These are phyloP conservation scores for Lodderomyces theae DNA, from an alignment of 1,139 yeast genomes.

Conservation along the genomic window DNA sequence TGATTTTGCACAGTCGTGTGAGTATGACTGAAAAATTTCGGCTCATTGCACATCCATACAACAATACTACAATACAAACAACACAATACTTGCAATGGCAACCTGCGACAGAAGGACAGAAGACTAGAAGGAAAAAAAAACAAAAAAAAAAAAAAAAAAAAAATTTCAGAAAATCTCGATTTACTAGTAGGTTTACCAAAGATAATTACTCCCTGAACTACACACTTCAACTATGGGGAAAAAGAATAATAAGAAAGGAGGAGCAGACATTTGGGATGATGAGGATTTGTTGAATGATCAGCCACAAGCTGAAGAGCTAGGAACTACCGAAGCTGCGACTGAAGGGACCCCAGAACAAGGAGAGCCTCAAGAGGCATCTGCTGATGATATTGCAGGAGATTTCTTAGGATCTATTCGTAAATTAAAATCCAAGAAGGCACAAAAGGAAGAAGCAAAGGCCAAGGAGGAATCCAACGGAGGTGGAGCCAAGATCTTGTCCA, in stretches of 20 bases:
- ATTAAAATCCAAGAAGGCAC: conserved; percentile 73
- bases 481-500: conserved; percentile 77
- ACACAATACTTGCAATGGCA: too few species aligned
- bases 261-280: conserved; percentile 75
- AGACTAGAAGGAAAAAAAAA: neutral
- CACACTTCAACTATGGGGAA: conserved; percentile 33
- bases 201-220: neutral
- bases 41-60: neutral
- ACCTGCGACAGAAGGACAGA: neutral
- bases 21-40: conserved; percentile 6
- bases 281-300: conserved; percentile 63
- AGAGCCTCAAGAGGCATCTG: conserved; percentile 32
- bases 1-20: conserved; percentile 9
- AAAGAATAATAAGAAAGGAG: conserved; percentile 55
- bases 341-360: conserved; percentile 23
- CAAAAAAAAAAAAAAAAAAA: neutral
- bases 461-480: conserved; percentile 31
- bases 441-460: conserved; percentile 50
- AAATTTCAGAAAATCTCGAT: neutral
- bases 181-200: neutral
- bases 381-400: conserved; percentile 55
- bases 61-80: neutral
- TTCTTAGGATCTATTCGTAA: conserved; percentile 80
- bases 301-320: conserved; percentile 58
- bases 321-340: conserved; percentile 17